These are phyloP conservation scores for Diaporthe citriasiana DNA, from an alignment of 2,329 filamentous ascomycete genomes.

Conservation along the genomic window DNA sequence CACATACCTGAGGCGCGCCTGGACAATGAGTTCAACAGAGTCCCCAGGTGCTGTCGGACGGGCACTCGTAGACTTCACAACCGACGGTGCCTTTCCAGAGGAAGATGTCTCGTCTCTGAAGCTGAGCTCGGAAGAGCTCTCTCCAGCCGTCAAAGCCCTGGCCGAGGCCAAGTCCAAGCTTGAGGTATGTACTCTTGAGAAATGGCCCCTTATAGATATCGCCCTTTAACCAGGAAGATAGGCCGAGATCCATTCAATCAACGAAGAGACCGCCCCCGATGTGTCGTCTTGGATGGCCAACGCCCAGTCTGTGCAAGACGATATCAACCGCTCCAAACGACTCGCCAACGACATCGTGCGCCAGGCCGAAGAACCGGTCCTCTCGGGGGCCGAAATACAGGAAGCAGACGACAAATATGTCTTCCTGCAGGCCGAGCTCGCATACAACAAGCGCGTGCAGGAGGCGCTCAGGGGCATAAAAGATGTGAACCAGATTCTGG, in stretches of 20 bases:
- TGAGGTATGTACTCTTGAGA: constrained; percentile 54
- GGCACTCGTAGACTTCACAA: constrained; percentile 75
- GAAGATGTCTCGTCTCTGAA: constrained; percentile 57
- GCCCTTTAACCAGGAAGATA: constrained; percentile 50
- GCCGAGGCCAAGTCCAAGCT: constrained; percentile 59
- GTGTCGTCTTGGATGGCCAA: constrained; percentile 89
- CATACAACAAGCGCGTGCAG: constrained; percentile 71
- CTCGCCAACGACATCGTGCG: constrained; percentile 86
- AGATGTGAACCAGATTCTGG: constrained; percentile 72
- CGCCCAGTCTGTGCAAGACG: constrained; percentile 85
- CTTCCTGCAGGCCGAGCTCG: constrained; percentile 70
- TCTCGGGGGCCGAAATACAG: constrained; percentile 65
- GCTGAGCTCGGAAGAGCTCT: constrained; percentile 55
- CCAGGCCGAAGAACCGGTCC: constrained; percentile 76
- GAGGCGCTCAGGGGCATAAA: constrained; percentile 65
- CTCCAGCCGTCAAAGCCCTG: constrained; percentile 58
- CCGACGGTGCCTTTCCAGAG: constrained; percentile 62
- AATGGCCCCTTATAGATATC: not conserved
- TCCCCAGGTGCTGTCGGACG: constrained; percentile 59
- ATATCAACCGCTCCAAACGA: constrained; percentile 84
- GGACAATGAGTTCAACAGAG: constrained; percentile 25
- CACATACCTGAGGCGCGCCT: not conserved
- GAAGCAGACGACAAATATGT: constrained; percentile 67
- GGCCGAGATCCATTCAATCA: constrained; percentile 81
- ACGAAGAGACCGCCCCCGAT: constrained; percentile 81